Base-by-base conservation (phyloP, 2,329 filamentous ascomycete species). In the Juglanconis sp. region DNA sequence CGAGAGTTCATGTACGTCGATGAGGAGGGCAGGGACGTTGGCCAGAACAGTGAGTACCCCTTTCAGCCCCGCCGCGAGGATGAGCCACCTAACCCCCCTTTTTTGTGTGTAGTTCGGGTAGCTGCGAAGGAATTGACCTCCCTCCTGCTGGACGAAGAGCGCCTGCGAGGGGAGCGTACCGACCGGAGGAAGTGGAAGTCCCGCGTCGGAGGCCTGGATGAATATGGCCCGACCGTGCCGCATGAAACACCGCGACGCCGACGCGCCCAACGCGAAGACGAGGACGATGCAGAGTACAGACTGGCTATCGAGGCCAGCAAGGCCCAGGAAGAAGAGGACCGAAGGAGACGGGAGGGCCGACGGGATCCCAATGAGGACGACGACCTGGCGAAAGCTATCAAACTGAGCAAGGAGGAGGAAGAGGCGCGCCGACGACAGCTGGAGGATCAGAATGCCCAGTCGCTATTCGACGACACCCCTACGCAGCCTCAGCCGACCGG, bases 151-250 rank as follows among this genome's bases (percentile, higher is more conserved):
- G 95, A 99, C 73, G 95, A 99, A 74, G 95, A 98, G 69, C 87
- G 95, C 70, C 77, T 99, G 69, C 89, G 93, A 67, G 88, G 87
- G 64, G 95, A 99, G 78, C 88, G 95, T 70, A 91, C 86, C 69
- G 95, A 98, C 73, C 87, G 95, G 59, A 96, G 92, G 73, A 87
- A 90, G 2, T 99, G 95, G 95, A 99, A 99, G 76, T 96, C 93
- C 56, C 90, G 95, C 62, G 95, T 99, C 40, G 92, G 88, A 36
- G 95, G 95, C 24, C 87, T 98, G 48, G 95, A 98, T 66, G 94
- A 98, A 71, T 90, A 85, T 67, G 86, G 74, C 24, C 78, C 77
- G 47, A 77, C 76, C 65, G 76, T 79, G 6, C 71, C 73, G 11
- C 68, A 71, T 50, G 75, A 77, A 52, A 71, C 72, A n/a, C 76